Evolutionary conservation across 805 yeast genomes (phyloP).

Genomic region (Saccharomycopsis fibuligera): DNA sequence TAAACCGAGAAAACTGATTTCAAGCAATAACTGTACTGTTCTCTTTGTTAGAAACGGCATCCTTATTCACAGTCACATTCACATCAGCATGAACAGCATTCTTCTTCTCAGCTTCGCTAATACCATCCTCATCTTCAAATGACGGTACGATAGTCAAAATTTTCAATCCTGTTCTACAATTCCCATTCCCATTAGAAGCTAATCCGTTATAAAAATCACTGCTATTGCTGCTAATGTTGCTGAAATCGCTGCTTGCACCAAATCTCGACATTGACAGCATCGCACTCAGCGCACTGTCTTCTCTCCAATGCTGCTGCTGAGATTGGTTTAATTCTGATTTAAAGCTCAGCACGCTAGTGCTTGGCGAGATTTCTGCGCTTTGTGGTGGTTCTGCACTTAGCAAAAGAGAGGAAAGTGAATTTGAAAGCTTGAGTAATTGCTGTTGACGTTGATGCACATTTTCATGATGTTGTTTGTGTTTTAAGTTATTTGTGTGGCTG

Average conservation of each 20-base stretch:
- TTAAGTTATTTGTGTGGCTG: slow-evolving; percentile 7
- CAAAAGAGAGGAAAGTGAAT: slow-evolving; percentile 11
- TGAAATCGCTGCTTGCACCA: neutral
- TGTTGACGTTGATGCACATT: slow-evolving; percentile 6
- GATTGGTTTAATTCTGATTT: no score
- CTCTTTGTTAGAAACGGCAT: no score
- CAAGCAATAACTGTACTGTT: no score
- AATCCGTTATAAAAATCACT: no score
- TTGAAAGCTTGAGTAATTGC: slow-evolving; percentile 9
- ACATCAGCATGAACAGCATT: no score
- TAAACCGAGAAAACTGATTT: no score
- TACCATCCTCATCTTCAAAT: no score
- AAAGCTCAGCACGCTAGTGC: neutral
- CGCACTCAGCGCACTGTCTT: no score
- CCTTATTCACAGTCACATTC: no score
- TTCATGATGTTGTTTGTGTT: slow-evolving; percentile 12
- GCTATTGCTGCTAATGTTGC: neutral
- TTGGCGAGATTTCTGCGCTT: neutral
- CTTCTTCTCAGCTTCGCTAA: no score
- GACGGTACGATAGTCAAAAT: neutral
- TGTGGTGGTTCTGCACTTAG: neutral
- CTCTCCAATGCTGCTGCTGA: neutral
- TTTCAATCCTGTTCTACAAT: neutral
- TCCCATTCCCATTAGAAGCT: no score
- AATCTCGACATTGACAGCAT: no score